Evolutionary conservation across 2,329 filamentous ascomycete species (phyloP).

Genomic region (Metarhizium album): DNA sequence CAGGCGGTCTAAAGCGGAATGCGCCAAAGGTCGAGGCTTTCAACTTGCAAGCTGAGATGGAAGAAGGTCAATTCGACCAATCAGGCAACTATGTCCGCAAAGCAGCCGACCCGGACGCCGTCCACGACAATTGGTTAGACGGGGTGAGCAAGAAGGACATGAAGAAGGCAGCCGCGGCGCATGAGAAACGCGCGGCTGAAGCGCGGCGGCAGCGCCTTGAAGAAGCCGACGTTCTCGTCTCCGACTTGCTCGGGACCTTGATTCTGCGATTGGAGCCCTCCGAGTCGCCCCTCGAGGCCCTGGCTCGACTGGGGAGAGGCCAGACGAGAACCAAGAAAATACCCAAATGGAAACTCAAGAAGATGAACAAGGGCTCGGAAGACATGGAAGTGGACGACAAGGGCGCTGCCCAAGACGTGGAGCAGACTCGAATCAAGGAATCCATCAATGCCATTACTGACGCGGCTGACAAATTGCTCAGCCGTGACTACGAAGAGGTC

Average conservation of each 20-base stretch:
- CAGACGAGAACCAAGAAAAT: conserved; percentile 49
- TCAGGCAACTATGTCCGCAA: conserved; percentile 86
- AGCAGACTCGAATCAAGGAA: conserved; percentile 57
- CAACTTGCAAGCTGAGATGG: conserved; percentile 82
- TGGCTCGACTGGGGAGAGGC: conserved; percentile 66
- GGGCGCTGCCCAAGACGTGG: conserved; percentile 45
- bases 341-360: conserved; percentile 62
- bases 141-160: conserved; percentile 92
- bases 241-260: conserved; percentile 62
- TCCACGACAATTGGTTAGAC: conserved; percentile 87
- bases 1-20: conserved; percentile 82
- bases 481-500: conserved; percentile 75
- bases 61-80: conserved; percentile 88
- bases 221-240: conserved; percentile 64
- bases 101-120: conserved; percentile 76
- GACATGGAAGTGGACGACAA: conserved; percentile 59
- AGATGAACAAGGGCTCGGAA: conserved; percentile 42
- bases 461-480: conserved; percentile 77
- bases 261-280: conserved; percentile 65
- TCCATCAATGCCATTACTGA: conserved; percentile 77
- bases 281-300: conserved; percentile 80
- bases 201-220: conserved; percentile 57
- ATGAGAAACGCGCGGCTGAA: conserved; percentile 74
- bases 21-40: conserved; percentile 93
- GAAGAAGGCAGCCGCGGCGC: conserved; percentile 73